Evolutionary conservation across 129 eudicot genomes (phyloP).

Genomic region (Ambrosia artemisiifolia): DNA sequence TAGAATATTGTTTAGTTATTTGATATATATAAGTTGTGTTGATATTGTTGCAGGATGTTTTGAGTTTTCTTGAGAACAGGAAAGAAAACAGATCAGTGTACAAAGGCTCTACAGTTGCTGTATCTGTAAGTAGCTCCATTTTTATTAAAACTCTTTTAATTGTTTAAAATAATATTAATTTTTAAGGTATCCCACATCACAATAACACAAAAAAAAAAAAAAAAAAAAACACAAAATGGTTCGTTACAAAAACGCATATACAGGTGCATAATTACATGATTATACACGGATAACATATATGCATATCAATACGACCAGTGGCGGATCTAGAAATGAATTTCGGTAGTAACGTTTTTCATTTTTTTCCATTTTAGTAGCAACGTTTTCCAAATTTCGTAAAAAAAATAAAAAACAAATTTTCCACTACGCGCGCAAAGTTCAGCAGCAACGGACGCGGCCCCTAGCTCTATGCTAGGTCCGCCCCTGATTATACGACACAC

Average conservation of each 20-base stretch:
- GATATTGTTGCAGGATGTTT: constrained; percentile 59
- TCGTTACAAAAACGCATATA: not conserved
- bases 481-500: not conserved
- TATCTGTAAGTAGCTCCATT: constrained; percentile 54
- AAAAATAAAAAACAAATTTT: too few species aligned
- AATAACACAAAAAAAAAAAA: not conserved
- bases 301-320: too few species aligned
- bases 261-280: too few species aligned
- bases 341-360: too few species aligned
- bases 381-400: too few species aligned
- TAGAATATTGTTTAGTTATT: not conserved
- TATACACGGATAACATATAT: too few species aligned
- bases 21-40: constrained; percentile 19
- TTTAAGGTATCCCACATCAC: not conserved
- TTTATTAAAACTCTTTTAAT: not conserved
- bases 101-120: constrained; percentile 70
- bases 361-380: too few species aligned
- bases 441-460: too few species aligned
- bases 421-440: too few species aligned
- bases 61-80: constrained; percentile 74
- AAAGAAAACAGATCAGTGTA: constrained; percentile 78
- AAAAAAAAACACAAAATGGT: not conserved
- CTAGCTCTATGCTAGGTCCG: not conserved
- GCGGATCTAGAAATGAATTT: too few species aligned
- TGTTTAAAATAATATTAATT: not conserved